Conservation (phyloP, 257 asterid genomes). For the Perilla frutescens region DNA sequence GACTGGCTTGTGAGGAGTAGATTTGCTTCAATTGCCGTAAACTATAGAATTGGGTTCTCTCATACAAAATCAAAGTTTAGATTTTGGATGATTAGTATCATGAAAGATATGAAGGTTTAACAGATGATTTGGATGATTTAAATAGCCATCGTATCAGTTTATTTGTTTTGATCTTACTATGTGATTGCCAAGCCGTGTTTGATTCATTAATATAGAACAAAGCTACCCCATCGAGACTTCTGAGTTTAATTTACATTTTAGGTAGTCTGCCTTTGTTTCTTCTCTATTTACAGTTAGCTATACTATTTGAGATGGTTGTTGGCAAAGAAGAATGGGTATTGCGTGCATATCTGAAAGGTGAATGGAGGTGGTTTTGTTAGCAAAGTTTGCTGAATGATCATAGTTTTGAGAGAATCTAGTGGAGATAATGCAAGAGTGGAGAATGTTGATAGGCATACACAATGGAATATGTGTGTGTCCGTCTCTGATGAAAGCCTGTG, state of each 20-base stretch:
- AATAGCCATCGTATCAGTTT: background rate
- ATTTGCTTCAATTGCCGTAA: constrained; percentile 29
- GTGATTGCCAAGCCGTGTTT: constrained; percentile 14
- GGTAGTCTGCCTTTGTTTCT: constrained; percentile 9
- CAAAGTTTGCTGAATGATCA: background rate
- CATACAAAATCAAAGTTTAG: background rate
- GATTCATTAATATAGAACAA: constrained; percentile 6
- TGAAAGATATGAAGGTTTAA: constrained; percentile 10
- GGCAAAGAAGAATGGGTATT: background rate
- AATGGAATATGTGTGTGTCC: constrained; percentile 9
- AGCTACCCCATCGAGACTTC: constrained; percentile 15
- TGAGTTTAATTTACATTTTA: background rate
- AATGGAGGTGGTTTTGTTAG: constrained; percentile 8
- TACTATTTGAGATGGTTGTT: constrained; percentile 10
- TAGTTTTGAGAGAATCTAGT: constrained; percentile 10
- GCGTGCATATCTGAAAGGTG: background rate
- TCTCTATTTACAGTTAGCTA: constrained; percentile 5
- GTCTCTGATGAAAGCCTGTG: background rate
- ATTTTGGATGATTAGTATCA: constrained; percentile 24
- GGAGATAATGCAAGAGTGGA: constrained; percentile 9
- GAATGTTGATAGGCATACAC: constrained; percentile 15
- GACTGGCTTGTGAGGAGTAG: constrained; percentile 1
- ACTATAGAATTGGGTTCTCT: background rate
- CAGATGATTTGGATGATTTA: background rate
- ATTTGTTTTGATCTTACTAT: constrained; percentile 16